phyloP scores from a whole-genome alignment of 2,329 filamentous ascomycete species.

The Shiraia sp. region DNA sequence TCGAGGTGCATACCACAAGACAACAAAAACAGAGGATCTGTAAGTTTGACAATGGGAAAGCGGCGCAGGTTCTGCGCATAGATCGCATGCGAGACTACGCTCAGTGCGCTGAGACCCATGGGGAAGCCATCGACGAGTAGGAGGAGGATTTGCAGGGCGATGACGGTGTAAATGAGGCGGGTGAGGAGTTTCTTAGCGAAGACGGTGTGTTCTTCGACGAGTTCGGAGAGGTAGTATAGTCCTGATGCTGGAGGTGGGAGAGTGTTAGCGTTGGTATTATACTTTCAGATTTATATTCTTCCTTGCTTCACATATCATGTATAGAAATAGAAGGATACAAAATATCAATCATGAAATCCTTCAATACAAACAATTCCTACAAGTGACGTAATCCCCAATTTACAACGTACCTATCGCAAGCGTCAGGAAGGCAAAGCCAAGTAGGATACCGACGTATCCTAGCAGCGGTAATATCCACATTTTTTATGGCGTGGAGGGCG shows the following conservation, averaged over 20 bases:
- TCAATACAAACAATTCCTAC: background rate
- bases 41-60: conserved; percentile 79
- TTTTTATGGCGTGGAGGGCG: too few relatives aligned
- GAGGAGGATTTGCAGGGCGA: conserved; percentile 73
- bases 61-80: conserved; percentile 85
- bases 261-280: too few relatives aligned
- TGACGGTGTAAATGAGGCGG: conserved; percentile 81
- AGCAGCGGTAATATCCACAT: conserved; percentile 98
- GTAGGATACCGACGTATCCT: conserved; percentile 82
- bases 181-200: conserved; percentile 85
- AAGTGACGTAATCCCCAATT: too few relatives aligned
- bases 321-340: too few relatives aligned
- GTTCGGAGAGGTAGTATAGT: conserved; percentile 95
- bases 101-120: conserved; percentile 71
- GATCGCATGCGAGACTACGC: conserved; percentile 77
- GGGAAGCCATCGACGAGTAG: conserved; percentile 86
- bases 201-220: conserved; percentile 97
- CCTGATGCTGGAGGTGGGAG: conserved; percentile 75
- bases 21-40: conserved; percentile 81
- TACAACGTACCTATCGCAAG: conserved; percentile 76
- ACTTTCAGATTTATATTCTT: too few relatives aligned
- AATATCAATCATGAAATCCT: conserved; percentile 1
- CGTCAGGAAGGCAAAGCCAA: conserved; percentile 93
- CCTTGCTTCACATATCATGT: too few relatives aligned
- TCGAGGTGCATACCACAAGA: conserved; percentile 69